phyloP scores from a whole-genome alignment of 129 eudicot species.

The Flaveria sonorensis region DNA sequence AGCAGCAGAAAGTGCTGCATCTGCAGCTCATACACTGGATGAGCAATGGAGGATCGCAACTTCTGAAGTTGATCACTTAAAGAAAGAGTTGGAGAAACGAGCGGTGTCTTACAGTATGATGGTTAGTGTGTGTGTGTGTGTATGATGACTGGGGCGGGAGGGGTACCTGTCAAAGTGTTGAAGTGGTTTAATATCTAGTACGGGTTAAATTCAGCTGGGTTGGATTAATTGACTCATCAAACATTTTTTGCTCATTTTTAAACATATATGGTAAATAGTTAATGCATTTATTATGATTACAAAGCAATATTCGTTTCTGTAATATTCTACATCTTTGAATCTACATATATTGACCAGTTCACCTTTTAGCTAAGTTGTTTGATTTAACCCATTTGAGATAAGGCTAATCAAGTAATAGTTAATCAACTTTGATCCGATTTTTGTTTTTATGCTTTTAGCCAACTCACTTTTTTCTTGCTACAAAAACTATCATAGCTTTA shows the following conservation, averaged over 20 bases:
- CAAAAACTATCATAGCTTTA: no score
- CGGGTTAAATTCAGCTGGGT: not conserved
- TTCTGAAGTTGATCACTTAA: constrained; percentile 69
- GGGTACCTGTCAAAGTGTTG: not conserved
- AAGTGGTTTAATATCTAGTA: not conserved
- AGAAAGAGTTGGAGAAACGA: constrained; percentile 60
- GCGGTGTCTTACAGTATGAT: constrained; percentile 46
- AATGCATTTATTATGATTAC: no score
- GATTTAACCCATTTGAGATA: not conserved
- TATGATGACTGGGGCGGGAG: not conserved
- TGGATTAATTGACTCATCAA: not conserved
- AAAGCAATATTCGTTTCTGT: no score
- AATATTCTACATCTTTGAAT: not conserved
- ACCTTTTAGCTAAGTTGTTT: no score
- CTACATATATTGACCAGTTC: no score
- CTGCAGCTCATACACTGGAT: constrained; percentile 95
- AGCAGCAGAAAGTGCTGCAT: constrained; percentile 92
- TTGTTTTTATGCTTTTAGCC: no score
- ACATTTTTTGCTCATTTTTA: not conserved
- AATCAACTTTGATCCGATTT: no score
- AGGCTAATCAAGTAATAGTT: not conserved
- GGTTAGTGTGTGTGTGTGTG: constrained; percentile 36
- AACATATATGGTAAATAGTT: not conserved
- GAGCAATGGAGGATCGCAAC: constrained; percentile 78
- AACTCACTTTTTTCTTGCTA: no score